phyloP scores from a whole-genome alignment of 208 protist species.

The Leishmania turanica region DNA sequence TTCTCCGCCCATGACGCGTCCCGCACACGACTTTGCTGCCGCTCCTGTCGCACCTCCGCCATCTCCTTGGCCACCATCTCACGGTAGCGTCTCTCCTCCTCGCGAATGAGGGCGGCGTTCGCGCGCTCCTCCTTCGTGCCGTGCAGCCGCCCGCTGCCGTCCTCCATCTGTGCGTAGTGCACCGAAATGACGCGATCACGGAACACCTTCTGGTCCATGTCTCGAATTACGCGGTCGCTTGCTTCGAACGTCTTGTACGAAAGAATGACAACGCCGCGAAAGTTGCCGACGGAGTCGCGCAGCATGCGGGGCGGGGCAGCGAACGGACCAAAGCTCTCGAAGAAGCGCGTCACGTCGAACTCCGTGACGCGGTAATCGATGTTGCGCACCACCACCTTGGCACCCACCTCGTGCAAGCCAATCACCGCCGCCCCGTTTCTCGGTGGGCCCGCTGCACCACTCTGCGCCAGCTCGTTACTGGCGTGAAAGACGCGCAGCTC shows the following conservation, averaged over 20 bases:
- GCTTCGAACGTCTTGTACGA: constrained; percentile 80
- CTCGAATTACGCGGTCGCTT: constrained; percentile 69
- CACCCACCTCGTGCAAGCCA: constrained; percentile 83
- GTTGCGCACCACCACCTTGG: constrained; percentile 82
- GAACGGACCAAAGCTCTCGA: constrained; percentile 79
- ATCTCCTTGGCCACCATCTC: constrained; percentile 58
- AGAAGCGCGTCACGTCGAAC: constrained; percentile 82
- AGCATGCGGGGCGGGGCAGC: constrained; percentile 86
- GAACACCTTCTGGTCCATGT: constrained; percentile 75
- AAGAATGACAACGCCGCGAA: constrained; percentile 71
- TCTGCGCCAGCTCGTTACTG: constrained; percentile 53
- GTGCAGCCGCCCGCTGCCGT: constrained; percentile 82
- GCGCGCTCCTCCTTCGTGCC: constrained; percentile 73
- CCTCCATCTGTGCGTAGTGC: constrained; percentile 81
- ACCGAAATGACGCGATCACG: constrained; percentile 71
- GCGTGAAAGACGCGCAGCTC: constrained; percentile 70
- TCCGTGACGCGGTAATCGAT: constrained; percentile 68
- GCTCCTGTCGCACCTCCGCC: constrained; percentile 42
- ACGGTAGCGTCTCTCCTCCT: constrained; percentile 70
- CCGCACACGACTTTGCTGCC: constrained; percentile 42
- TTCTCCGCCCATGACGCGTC: constrained; percentile 72
- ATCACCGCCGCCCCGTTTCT: constrained; percentile 25
- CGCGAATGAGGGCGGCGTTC: constrained; percentile 73
- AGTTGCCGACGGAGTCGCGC: constrained; percentile 76
- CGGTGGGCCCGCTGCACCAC: constrained; percentile 9